Evolutionary conservation across 1,139 yeast species (phyloP).

Genomic region (Kluyveromyces marxianus): DNA sequence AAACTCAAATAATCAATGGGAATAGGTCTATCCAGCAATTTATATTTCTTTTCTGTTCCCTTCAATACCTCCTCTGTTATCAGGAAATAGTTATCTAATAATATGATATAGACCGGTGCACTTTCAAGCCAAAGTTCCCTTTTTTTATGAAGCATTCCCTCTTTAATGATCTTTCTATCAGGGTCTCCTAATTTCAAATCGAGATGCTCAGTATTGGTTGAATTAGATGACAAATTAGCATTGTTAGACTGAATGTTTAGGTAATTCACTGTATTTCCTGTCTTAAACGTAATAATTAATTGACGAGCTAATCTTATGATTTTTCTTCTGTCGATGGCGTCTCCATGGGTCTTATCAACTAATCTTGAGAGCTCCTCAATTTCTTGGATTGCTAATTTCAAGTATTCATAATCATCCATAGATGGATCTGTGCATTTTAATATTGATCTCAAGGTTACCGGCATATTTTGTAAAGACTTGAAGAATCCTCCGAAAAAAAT

Average conservation of each 20-base stretch:
- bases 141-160: conserved; percentile 56
- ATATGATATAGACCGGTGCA: conserved; percentile 44
- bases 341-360: conserved; percentile 48
- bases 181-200: conserved; percentile 49
- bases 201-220: conserved; percentile 31
- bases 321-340: conserved; percentile 47
- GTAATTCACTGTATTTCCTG: conserved; percentile 24
- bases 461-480: conserved; percentile 64
- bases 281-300: conserved; percentile 40
- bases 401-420: conserved; percentile 48
- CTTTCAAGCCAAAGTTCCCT: conserved; percentile 55
- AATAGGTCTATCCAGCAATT: conserved; percentile 51
- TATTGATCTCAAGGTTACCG: conserved; percentile 59
- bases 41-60: conserved; percentile 28
- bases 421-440: conserved; percentile 42
- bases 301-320: conserved; percentile 42
- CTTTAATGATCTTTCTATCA: conserved; percentile 48
- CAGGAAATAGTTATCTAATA: conserved; percentile 66
- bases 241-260: conserved; percentile 17
- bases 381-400: conserved; percentile 48
- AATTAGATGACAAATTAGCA: conserved; percentile 28
- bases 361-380: conserved; percentile 39
- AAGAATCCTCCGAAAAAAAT: conserved; percentile 70
- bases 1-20: conserved; percentile 52
- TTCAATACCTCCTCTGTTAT: conserved; percentile 45